Evolutionary conservation across 257 asterid genomes (phyloP), one percentile per base, ranked within the genome.

Genomic region (Thymus mandschuricus): DNA sequence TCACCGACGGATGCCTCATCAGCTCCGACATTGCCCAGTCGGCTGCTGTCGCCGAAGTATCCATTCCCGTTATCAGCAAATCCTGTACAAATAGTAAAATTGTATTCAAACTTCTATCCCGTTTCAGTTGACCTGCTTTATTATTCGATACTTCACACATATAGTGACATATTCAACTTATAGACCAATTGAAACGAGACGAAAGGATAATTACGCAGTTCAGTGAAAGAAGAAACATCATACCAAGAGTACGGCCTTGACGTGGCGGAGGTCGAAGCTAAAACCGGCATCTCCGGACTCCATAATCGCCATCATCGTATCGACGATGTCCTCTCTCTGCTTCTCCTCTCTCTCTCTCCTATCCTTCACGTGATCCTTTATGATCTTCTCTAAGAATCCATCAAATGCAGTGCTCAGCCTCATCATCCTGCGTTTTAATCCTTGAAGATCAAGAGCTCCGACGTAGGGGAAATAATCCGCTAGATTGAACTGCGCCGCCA

Each of bases 211-310:
- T 21, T 21, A 21, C 0, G 21, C 21, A 21, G 21, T 21, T 21
- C 21, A 21, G 21, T 21, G 0, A 21, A 21, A 21, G 48, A 10
- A 44, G 11, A 2, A 12, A 33, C 6, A 28, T 73, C 6, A 28
- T 73, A 81, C 82, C 70, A 81, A 45, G n/a, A 81, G 75, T 4
- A 83, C 66, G 48, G 84, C 80, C 64, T 84, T 84, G 62, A 84
- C 74, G 52, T 84, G 81, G 33, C 80, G 75, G 12, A 84, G 84
- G n/a, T 74, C 84, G 12, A 78, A 84, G 40, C 81, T 76, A 3
- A 81, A 78, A 8, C 57, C 76, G 11, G 86, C 76, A 1, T 76
- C 76, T 7, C 86, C 86, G 4, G 82, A 76, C 15, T 76, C 72
- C 70, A 81, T 45, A 13, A 79, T 64, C 11, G 34, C 29, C 81